Evolutionary conservation across 139 green algal species (phyloP).

Genomic region (Protoeuglena noctilucae): DNA sequence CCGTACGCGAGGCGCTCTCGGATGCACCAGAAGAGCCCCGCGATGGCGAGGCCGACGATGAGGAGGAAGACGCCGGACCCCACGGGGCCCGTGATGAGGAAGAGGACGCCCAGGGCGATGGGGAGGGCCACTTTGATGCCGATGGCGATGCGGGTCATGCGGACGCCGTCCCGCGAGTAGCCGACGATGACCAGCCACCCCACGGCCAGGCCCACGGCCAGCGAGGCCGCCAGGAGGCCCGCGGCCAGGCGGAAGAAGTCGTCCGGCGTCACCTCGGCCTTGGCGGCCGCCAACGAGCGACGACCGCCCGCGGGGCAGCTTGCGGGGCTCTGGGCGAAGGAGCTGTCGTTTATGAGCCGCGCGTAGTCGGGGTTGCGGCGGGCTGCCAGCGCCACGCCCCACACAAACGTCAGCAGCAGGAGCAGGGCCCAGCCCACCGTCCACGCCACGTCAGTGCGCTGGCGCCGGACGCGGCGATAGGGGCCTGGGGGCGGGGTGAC

Average conservation of each 20-base stretch:
- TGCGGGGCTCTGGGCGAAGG: no score
- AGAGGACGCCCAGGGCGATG: slow-evolving; percentile 2
- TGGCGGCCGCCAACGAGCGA: slow-evolving; percentile 1
- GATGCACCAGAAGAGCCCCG: slow-evolving; percentile 33
- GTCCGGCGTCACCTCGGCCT: slow-evolving; percentile 1
- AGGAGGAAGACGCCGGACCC: slow-evolving; percentile 6
- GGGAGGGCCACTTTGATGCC: slow-evolving; percentile 18
- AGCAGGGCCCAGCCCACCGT: no score
- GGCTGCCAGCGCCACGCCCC: no score
- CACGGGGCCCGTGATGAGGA: slow-evolving; percentile 11
- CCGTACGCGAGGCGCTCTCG: slow-evolving; percentile 31
- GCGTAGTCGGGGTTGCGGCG: no score
- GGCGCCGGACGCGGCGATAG: no score
- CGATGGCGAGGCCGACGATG: slow-evolving; percentile 11
- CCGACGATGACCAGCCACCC: not conserved
- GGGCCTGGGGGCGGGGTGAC: no score
- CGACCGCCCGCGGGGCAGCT: slow-evolving; percentile 17
- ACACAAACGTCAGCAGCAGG: no score
- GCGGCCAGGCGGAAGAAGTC: slow-evolving; percentile 11
- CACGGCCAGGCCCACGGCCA: not conserved
- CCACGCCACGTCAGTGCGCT: no score
- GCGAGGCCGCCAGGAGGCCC: slow-evolving; percentile 12
- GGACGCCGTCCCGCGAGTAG: not conserved
- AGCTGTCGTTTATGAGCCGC: no score
- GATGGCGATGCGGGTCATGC: not conserved